Base-by-base conservation (phyloP, 2,329 filamentous ascomycete species). In the Coniochaeta ligniaria region DNA sequence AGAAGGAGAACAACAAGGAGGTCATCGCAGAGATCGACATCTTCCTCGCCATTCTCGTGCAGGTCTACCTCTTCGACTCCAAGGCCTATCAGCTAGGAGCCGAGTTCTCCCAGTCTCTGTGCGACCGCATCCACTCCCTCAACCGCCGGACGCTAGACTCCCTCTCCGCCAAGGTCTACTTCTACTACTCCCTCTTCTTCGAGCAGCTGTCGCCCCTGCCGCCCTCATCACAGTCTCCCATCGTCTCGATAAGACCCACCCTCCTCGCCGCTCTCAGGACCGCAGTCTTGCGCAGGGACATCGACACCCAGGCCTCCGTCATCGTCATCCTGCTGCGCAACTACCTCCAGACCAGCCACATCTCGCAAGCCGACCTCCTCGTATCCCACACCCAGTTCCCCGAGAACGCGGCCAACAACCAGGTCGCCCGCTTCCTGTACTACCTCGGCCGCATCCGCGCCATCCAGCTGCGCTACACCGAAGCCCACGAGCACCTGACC, bases 301-400 rank as follows among this genome's bases (percentile, higher is more conserved):
- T 92, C 66, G 95, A 99, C 70, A 97, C 91, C n/a, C 94, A 98
- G 78, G 92, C 95, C 31, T 92, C 94, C 0, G 92, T 98, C 67
- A 98, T 96, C 66, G 96, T 96, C 16, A 83, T 99, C 61, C 83
- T 99, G 59, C 88, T 99, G 67, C 91, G 95, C 69, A 99, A 95
- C 78, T 99, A 99, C 75, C 87, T 99, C 66, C 87, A 90, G 57
- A 98, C 94, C 52, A 96, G 95, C 66, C 94, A 98, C 76, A 97
- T 99, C 75, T 89, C 90, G 60, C 95, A 99, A 78, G 95, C 95
- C 67, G 95, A 99, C 75, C 85, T 98, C 43, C 85, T 99, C 61
- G 91, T 99, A 64, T 94, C 92, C 35, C 95, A 99, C 77, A 96
- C 95, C 33, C 89, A 95, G 72, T 98, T 99, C 75, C 95, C 95